Base-by-base conservation (phyloP, 2,329 filamentous ascomycete species). In the Diaporthe sp. region DNA sequence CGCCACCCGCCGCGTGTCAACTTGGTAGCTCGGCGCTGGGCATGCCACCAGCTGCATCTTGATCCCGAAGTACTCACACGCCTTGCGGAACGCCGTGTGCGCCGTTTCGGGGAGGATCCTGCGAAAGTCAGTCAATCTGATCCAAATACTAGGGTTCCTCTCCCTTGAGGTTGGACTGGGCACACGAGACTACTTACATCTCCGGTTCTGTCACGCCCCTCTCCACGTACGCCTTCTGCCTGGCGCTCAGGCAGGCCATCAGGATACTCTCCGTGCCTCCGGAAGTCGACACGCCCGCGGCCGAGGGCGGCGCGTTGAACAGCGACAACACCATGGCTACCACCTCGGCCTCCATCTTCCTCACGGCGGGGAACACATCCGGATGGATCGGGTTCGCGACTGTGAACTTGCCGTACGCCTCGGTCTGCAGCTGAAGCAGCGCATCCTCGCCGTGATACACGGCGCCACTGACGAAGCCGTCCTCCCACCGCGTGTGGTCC, bases 341-440 rank as follows among this genome's bases (percentile, higher is more conserved):
- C 76, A 99, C 88, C 86, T 99, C 97, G 58, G 97, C 96, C 87
- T 99, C 97, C 97, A 99, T 99, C 90, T 99, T 99, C 80, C 97
- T 89, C 70, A 99, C 96, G 38, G 96, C 97, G 22, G 97, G 97
- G 85, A 99, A 99, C 57, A 99, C 96, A 85, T 99, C 97, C 9
- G 97, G 97, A 83, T 99, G 97, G 78, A 99, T 97, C 4, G 97
- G 97, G 83, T 99, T 99, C 52, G 95, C 91, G 40, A 99, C 97
- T 68, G 95, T 96, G 83, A 99, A 99, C 84, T 94, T 94, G 77
- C 94, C 94, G 87, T 96, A 98, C 0, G 97, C 96, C 82, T 98
- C 95, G 8, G 94, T 94, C 86, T 99, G 97, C 52, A 99, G 87
- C 80, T 93, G 91, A 76, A 97, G 85, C 78, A 99, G 86, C 58